Conservation (phyloP, 306 rosid species). For the Macrotyloma uniflorum region DNA sequence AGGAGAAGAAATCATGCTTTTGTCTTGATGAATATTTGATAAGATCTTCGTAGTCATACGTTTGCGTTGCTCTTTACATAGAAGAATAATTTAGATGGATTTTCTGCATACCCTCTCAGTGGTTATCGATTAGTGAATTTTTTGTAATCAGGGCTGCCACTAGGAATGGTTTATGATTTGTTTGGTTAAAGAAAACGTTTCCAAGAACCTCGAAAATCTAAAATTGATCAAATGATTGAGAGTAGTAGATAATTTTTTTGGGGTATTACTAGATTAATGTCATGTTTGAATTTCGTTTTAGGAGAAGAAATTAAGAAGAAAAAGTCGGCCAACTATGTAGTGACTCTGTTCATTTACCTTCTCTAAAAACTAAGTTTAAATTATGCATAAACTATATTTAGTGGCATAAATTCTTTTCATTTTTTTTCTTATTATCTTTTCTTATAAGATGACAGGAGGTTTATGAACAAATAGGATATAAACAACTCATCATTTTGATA, state of each 20-base stretch:
- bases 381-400: not conserved
- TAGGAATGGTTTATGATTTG: not conserved
- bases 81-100: not conserved
- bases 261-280: not conserved
- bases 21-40: not conserved
- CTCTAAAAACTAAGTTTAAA: no score
- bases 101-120: constrained; percentile 1
- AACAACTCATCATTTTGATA: not conserved
- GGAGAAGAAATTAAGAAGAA: no score
- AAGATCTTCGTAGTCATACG: not conserved
- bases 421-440: no score
- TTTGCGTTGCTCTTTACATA: not conserved
- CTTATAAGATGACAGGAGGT: not conserved
- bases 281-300: not conserved
- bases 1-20: not conserved
- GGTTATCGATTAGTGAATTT: not conserved
- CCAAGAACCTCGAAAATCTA: not conserved
- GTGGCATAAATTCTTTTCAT: not conserved
- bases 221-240: constrained; percentile 10
- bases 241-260: not conserved
- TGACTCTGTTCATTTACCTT: no score
- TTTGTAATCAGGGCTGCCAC: not conserved
- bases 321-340: no score
- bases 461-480: not conserved
- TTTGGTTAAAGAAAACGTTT: not conserved